Evolutionary conservation across 2,329 filamentous ascomycete genomes (phyloP).

Genomic region (Aspergillus sp.): DNA sequence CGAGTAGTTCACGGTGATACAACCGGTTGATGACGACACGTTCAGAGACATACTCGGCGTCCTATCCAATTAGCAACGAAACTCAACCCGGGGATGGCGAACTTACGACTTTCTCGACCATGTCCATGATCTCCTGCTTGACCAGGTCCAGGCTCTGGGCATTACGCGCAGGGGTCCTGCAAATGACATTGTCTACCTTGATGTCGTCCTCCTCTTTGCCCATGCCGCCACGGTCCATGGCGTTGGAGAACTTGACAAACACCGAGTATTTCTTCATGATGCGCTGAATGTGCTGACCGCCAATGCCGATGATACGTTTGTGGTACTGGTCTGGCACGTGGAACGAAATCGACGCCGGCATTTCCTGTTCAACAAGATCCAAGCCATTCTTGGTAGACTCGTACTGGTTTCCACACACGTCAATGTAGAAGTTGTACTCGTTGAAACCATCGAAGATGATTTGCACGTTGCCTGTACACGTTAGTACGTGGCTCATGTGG

Average conservation of each 20-base stretch:
- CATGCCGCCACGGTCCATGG: constrained; percentile 93
- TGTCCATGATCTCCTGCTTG: constrained; percentile 98
- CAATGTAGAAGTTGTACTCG: constrained; percentile 99
- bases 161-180: constrained; percentile 93
- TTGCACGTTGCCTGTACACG: constrained; percentile 74
- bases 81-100: constrained; percentile 5
- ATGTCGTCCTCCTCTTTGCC: constrained; percentile 97
- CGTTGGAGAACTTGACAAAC: constrained; percentile 99
- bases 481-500: constrained; percentile 24
- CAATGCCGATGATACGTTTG: constrained; percentile 98
- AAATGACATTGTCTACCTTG: constrained; percentile 98
- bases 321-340: constrained; percentile 99
- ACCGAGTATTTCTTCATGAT: constrained; percentile 99
- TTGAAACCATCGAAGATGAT: constrained; percentile 99
- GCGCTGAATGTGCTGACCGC: constrained; percentile 95
- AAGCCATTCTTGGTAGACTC: constrained; percentile 93
- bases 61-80: constrained; percentile 50
- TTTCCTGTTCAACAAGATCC: constrained; percentile 93
- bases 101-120: constrained; percentile 90
- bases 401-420: constrained; percentile 89
- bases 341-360: constrained; percentile 98
- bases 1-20: constrained; percentile 91
- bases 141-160: constrained; percentile 95
- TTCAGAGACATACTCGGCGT: constrained; percentile 95
- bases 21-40: constrained; percentile 90